Evolutionary conservation across 306 rosid species (phyloP), one percentile per base, ranked within the genome.

Genomic region (Lathyrus tuberosus): DNA sequence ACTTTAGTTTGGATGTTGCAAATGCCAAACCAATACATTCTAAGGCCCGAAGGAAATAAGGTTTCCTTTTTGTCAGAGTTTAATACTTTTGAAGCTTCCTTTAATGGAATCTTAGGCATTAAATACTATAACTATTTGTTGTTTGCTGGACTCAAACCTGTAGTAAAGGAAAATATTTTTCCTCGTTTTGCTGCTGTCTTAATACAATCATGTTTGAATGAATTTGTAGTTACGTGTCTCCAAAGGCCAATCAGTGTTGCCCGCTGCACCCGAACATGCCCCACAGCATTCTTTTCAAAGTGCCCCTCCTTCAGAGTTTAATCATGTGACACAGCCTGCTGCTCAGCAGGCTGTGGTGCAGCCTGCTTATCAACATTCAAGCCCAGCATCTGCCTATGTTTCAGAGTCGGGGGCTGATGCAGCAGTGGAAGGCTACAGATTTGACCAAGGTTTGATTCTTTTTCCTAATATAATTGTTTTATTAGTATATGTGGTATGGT

Each of bases 391-490:
- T 4, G 38, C 76, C 1, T 79, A 54, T 73, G 81, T 62, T 52
- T 83, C 92, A 3, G 92, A 87, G 20, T 72, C 84, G 8, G 84
- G 73, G 70, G 75, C 69, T 13, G 96, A 91, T 74, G 74, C 83
- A 18, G 72, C 79, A 3, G 99, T 89, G 46, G 99, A 94, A 72
- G 72, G 81, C 67, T 86, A 62, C 72, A 86, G 84, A 30, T 46
- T 80, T 13, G 97, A 94, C 66, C 97, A 89, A 87, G 99, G 99
- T 92, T 48, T 48, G 35, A 41, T 83, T 71, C 46, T 20, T 46
- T 37, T 58, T 67, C 62, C 17, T 65, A 42, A 40, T 15, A 38
- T 70, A 49, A 12, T 8, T 12, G 31, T 46, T 65, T 28, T 22
- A 40, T 20, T 20, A 48, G 46, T 33, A 35, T 17, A 13, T 51